Evolutionary conservation across 768 basidiomycete species (phyloP), one percentile per base, ranked within the genome.

Genomic region (Boletus subcaerulescens): DNA sequence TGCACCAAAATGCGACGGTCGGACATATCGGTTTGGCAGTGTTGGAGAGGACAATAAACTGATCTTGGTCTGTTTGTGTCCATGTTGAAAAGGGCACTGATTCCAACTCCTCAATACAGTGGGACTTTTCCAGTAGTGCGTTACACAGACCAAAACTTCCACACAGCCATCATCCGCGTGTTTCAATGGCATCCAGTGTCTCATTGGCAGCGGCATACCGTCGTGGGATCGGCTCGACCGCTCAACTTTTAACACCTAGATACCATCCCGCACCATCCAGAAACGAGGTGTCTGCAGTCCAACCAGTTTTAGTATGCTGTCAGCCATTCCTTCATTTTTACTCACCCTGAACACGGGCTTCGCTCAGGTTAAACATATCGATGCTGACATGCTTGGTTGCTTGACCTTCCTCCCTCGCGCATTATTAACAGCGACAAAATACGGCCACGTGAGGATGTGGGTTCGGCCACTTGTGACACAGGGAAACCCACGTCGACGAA

Each of bases 21-120:
- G 94, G 33, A 92, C 93, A 40, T 96, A 98, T 65, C 82, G 96
- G 9, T 98, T 99, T 64, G 93, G 89, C 3, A 95, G 92, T 64
- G 93, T 98, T 3, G 97, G 94, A 17, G 96, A 98, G 69, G 97
- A 99, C 64, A 97, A 95, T 68, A 95, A 95, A 68, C 65, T 99
- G 5, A 89, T 97, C 42, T 66, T 98, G 60, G 94, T 94, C 67
- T 50, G 83, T 69, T 18, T 48, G 22, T 52, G 17, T 54, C 6
- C 31, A 32, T 48, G 31, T 45, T 29, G 42, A 47, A 18, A 22
- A 24, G 31, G 33, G 15, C 10, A n/a, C 42, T 22, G 20, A 33
- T 58, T n/a, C 39, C 44, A n/a, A 12, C 15, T 32, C 20, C 33
- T 26, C 35, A 18, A 46, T 31, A 35, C 60, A 93, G 91, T 98